Percentiles rank a stretch among this genome's conserved stretches.
Conservation (phyloP, 1,284 basidiomycete species). For the Apiotrichum akiyoshidainum region DNA sequence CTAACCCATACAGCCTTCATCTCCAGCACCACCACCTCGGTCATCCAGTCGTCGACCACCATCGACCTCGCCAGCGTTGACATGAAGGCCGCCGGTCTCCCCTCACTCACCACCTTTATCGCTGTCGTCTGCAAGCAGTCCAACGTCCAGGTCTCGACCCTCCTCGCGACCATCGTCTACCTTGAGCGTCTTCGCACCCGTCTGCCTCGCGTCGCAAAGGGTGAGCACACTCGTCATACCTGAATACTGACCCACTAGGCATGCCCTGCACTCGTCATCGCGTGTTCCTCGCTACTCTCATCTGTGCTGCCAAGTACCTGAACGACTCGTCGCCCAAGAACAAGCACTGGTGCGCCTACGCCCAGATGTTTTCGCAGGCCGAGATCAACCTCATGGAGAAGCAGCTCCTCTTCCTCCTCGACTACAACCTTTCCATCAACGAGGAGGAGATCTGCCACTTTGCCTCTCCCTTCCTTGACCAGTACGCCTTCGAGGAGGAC, state of each 20-base stretch:
- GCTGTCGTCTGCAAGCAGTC: constrained; percentile 75
- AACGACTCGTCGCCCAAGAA: constrained; percentile 97
- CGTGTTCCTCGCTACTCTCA: constrained; percentile 92
- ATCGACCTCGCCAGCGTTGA: constrained; percentile 33
- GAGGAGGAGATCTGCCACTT: constrained; percentile 69
- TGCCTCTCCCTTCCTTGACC: constrained; percentile 65
- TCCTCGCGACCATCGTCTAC: constrained; percentile 89
- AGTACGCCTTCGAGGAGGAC: constrained; percentile 22
- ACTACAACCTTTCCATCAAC: constrained; percentile 57
- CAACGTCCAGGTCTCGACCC: constrained; percentile 86
- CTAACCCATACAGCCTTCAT: constrained; percentile 41
- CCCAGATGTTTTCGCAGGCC: constrained; percentile 59
- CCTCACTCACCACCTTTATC: constrained; percentile 83
- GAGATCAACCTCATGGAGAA: constrained; percentile 94
- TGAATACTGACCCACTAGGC: constrained; percentile 53
- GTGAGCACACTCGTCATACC: constrained; percentile 50
- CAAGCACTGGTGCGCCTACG: constrained; percentile 81
- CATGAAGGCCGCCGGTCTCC: constrained; percentile 59
- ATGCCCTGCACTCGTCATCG: constrained; percentile 92
- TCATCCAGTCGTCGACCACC: constrained; percentile 49
- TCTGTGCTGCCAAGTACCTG: constrained; percentile 94
- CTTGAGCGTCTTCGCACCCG: constrained; percentile 79
- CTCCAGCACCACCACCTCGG: constrained; percentile 47
- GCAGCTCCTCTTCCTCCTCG: constrained; percentile 82
- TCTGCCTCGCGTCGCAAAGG: constrained; percentile 80